Base-by-base conservation (phyloP, 2,329 filamentous ascomycete genomes). In the Pezicula rhizophila region DNA sequence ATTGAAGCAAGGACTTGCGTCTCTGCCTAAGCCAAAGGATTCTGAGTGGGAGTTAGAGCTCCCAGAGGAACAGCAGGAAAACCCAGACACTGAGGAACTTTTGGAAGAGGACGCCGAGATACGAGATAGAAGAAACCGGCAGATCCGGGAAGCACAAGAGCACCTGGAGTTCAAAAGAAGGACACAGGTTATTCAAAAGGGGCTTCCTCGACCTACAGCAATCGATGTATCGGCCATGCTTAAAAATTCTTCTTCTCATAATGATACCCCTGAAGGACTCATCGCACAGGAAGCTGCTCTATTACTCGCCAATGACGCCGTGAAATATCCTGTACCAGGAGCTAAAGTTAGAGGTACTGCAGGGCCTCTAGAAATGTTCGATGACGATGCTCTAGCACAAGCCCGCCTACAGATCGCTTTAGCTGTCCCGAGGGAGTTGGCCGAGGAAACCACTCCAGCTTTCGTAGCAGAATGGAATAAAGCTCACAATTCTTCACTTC, bases 1-100 rank as follows among this genome's bases (percentile, higher is more conserved):
- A 54, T 72, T 99, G 6, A 81, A 81, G 51, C 76, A 79, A 45
- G 80, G 85, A 38, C 78, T 99, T n/a, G 79, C 89, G 4, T 82
- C 88, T 18, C 75, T 99, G 14, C 93, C 93, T 1, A 95, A 88
- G 62, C 93, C 93, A 0, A 96, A 95, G 63, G 89, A 96, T 62
- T 86, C 82, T 0, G 91, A 96, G 57, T 97, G 89, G 85, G 93
- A 97, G 58, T 80, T 97, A 41, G 92, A 96, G 64, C 71, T 95
- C 31, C 92, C 92, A 0, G 89, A 95, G 37, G 90, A 96, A 55
- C 77, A 86, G 54, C 73, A 79, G 52, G 88, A 93, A 57, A 61
- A 70, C 3, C 67, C 66, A 15, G 62, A 64, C 2, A 66, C 66
- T 2, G 71, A 76, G 40, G 75, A 83, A 45, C 62, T 77, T 7